These are phyloP conservation scores for Cyberlindnera subsufficiens DNA, from an alignment of 805 yeast genomes.

Conservation along the genomic window DNA sequence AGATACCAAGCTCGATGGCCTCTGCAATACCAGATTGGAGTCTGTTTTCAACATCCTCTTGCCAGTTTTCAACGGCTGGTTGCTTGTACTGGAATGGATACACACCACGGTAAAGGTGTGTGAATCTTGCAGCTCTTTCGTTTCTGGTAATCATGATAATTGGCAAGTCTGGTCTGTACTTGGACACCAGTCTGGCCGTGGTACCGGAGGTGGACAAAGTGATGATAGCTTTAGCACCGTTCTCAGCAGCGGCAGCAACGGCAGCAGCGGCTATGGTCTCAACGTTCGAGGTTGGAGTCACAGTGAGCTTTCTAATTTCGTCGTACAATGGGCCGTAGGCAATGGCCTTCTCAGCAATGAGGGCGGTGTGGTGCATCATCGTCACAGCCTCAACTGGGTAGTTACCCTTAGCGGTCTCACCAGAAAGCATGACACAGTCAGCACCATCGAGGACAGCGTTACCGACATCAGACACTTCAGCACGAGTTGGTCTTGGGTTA, in stretches of 20 bases:
- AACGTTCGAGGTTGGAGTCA: slow-evolving; percentile 84
- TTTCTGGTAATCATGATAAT: slow-evolving; percentile 97
- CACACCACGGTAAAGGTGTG: slow-evolving; percentile 97
- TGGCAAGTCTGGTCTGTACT: slow-evolving; percentile 97
- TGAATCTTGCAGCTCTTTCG: slow-evolving; percentile 86
- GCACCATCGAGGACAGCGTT: slow-evolving; percentile 99
- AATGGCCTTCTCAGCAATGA: slow-evolving; percentile 95
- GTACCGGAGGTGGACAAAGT: slow-evolving; percentile 93
- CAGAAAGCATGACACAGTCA: slow-evolving; percentile 99
- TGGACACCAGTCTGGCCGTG: slow-evolving; percentile 93
- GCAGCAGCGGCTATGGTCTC: slow-evolving; percentile 98
- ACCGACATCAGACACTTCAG: slow-evolving; percentile 99
- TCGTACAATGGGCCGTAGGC: slow-evolving; percentile 81
- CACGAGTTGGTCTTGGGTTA: slow-evolving; percentile 99
- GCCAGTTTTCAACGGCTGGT: slow-evolving; percentile 70
- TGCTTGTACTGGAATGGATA: slow-evolving; percentile 87
- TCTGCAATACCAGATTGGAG: slow-evolving; percentile 87
- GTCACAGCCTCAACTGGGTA: slow-evolving; percentile 97
- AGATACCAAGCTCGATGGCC: slow-evolving; percentile 82
- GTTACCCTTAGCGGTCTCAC: slow-evolving; percentile 99
- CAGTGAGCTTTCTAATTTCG: slow-evolving; percentile 81
- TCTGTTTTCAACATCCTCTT: slow-evolving; percentile 92
- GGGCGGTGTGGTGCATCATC: slow-evolving; percentile 97
- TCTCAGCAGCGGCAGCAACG: slow-evolving; percentile 94
- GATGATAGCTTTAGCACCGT: slow-evolving; percentile 92